Evolutionary conservation across 2,329 filamentous ascomycete species (phyloP), one percentile per base, ranked within the genome.

Genomic region (Westerdykella sp.): DNA sequence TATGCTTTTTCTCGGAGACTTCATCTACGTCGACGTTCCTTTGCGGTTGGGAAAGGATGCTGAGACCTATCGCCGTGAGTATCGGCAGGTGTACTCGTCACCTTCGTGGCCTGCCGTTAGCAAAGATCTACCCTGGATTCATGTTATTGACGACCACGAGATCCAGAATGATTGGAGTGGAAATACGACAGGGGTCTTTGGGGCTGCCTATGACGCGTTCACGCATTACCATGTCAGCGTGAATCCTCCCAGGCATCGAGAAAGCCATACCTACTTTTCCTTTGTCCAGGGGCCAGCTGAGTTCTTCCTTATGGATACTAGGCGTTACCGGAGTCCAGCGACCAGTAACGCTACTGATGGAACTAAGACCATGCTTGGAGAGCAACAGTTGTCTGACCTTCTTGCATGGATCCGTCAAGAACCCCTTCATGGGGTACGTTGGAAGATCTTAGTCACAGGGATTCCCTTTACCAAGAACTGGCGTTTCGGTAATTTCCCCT

Each of bases 381-480:
- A 73, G 1, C 75, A 81, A 2, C 93, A 98, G 63, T 78, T 95
- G 0, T 73, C 77, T 5, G 89, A 95, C 53, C 77, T 98, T 2
- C 72, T 96, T 5, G 74, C 75, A 4, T 98, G 85, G 77, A 75
- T 98, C 15, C 72, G 73, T 10, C 80, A 78, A 1, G 81, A 85
- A 0, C 85, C 88, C 49, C 84, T 86, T 0, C 71, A 73, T 23
- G 87, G 88, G 1, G 83, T 96, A 0, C 83, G 84, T 58, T 98
- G 93, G 91, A 97, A 97, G 71, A 82, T 98, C 56, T 74, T 98
- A 40, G 83, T 90, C 14, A 90, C 86, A 32, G 90, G 86, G 14
- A 85, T 97, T 5, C 93, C 93, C 0, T 95, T 98, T 63, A 97
- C 93, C 6, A 95, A 95, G 71, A 98, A 98, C 67, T 98, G 93